Base-by-base conservation (phyloP, 192 early-diverging fungal species). In the Paraglomus brasilianum region DNA sequence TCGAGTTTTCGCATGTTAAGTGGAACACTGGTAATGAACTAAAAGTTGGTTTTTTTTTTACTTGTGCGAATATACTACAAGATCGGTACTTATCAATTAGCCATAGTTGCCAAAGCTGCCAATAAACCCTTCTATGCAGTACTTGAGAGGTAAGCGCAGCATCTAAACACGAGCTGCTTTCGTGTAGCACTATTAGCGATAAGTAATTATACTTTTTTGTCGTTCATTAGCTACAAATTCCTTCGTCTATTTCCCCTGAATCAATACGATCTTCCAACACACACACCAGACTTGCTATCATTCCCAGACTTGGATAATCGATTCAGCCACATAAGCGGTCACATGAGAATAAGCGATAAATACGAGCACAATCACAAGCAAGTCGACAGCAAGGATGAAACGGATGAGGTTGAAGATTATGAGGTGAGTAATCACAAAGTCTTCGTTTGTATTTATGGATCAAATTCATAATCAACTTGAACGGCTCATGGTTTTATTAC, bases 51-150 rank as follows among this genome's bases (percentile, higher is more conserved):
- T 15, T 8, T 17, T 22, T 4, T 0, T 41, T n/a, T 41, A 22
- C 24, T 14, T 30, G 1, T 22, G 11, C 30, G 7, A 72, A n/a
- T 5, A 38, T 63, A 21, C 21, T 24, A 45, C 6, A 19, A 89
- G 82, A 94, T 98, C 74, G 95, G 95, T 38, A 94, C 96, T 5
- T 97, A 95, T 74, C 95, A 96, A 76, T 85, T 98, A 63, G 94
- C 95, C 0, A 82, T 99, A 11, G 91, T 97, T 38, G 97, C 97
- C 0, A 94, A 93, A 73, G 93, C 93, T n/a, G 87, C 91, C 9
- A 91, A 89, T 56, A 96, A 94, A 77, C 97, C 97, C 13, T 86
- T 98, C 40, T 99, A 97, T 71, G 90, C 88, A 14, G 91, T 97
- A 10, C 89, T 95, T 2, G 97, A 99, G 79, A 93, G 89, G 92